A percentile compares a stretch with the other conserved stretches of the same genome.
phyloP scores from a whole-genome alignment of 192 early-diverging fungal species.

The Backusella tuberculispora region DNA sequence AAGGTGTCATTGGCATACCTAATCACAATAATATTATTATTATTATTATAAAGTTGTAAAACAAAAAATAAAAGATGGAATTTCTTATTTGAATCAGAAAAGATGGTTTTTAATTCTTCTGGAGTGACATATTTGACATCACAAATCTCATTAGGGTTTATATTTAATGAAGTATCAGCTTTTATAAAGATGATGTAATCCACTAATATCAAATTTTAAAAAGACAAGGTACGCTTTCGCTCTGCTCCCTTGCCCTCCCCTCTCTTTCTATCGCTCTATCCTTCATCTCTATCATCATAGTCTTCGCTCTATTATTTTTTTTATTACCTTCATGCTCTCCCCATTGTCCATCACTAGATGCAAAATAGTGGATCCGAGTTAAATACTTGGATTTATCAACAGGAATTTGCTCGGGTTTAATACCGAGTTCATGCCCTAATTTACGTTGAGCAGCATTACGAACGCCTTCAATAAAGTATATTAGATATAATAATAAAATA shows the following conservation, averaged over 20 bases:
- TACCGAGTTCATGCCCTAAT: constrained; percentile 94
- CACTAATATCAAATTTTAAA: constrained; percentile 45
- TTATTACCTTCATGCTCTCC: constrained; percentile 84
- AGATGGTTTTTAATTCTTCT: constrained; percentile 78
- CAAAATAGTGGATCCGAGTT: constrained; percentile 93
- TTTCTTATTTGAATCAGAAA: constrained; percentile 58
- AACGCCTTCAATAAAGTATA: constrained; percentile 55
- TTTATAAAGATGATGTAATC: constrained; percentile 93
- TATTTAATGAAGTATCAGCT: constrained; percentile 67
- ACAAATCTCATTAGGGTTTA: constrained; percentile 92
- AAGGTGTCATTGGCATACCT: constrained; percentile 83
- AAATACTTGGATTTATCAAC: constrained; percentile 85
- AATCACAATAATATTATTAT: not conserved
- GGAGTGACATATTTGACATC: constrained; percentile 79
- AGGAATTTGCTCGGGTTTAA: constrained; percentile 72
- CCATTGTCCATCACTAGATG: constrained; percentile 90
- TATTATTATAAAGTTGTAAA: not conserved
- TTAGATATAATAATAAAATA: not conserved
- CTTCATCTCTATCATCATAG: too few species aligned
- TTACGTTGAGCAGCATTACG: constrained; percentile 90
- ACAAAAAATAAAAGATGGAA: not conserved
- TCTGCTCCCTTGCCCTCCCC: too few species aligned
- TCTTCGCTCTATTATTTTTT: too few species aligned
- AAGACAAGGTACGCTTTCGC: not conserved
- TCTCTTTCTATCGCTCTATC: not conserved